phyloP scores from a whole-genome alignment of 805 yeast species.

The Starmera quercuum region DNA sequence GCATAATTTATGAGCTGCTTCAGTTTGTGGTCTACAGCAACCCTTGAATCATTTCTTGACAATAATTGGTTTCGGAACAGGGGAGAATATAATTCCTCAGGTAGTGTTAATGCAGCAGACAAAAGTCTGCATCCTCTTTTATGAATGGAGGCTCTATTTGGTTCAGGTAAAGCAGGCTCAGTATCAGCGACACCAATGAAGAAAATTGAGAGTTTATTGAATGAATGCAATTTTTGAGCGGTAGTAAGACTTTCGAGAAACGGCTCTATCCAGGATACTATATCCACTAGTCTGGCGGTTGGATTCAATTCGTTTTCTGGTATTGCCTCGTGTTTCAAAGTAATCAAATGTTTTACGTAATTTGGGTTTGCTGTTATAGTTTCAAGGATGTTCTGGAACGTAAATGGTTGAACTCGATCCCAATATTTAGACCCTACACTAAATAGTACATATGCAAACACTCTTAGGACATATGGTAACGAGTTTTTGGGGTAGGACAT shows the following conservation, averaged over 20 bases:
- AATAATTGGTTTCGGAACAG: conserved; percentile 30
- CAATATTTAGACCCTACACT: conserved; percentile 43
- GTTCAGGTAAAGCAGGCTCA: conserved; percentile 11
- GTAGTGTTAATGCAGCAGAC: conserved; percentile 7
- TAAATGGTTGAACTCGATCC: conserved; percentile 45
- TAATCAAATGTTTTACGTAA: conserved; percentile 30
- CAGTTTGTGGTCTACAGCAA: conserved; percentile 31
- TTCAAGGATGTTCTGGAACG: conserved; percentile 50
- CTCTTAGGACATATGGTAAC: conserved; percentile 37
- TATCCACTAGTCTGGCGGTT: conserved; percentile 30
- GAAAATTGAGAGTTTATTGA: conserved; percentile 42
- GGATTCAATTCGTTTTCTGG: conserved; percentile 23
- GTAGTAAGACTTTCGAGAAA: conserved; percentile 36
- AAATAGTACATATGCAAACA: conserved; percentile 36
- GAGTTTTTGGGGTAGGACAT: conserved; percentile 42
- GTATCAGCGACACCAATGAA: conserved; percentile 33
- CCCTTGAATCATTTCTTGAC: conserved; percentile 42
- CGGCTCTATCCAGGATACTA: conserved; percentile 48
- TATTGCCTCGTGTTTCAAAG: conserved; percentile 17
- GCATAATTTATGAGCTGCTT: conserved; percentile 24
- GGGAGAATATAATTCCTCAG: conserved; percentile 11
- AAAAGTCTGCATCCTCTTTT: conserved; percentile 17
- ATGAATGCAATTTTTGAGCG: conserved; percentile 45
- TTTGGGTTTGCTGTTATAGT: conserved; percentile 49
- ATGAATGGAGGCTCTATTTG: conserved; percentile 28